A percentile compares a stretch with the other conserved stretches of the same genome.
These are phyloP conservation scores for Paraleonurus japonicus DNA, from an alignment of 257 asterid genomes.

Conservation along the genomic window DNA sequence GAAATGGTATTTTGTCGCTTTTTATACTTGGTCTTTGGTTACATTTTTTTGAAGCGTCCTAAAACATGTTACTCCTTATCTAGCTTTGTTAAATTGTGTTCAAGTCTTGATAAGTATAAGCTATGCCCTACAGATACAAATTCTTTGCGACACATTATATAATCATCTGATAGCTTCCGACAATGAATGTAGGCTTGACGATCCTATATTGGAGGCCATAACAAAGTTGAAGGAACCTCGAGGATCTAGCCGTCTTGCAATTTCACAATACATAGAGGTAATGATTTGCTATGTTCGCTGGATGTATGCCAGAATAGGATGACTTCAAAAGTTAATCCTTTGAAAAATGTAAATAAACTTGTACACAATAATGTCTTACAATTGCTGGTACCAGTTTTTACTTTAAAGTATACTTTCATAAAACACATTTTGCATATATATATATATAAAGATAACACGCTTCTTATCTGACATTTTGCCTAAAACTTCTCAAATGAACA, in stretches of 20 bases:
- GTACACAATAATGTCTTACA: neutral
- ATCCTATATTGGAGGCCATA: slow-evolving; percentile 79
- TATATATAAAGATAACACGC: neutral
- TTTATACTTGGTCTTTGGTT: neutral
- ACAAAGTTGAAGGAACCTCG: slow-evolving; percentile 86
- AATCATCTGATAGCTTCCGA: slow-evolving; percentile 22
- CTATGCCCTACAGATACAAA: neutral
- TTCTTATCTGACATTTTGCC: neutral
- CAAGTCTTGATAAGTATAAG: neutral
- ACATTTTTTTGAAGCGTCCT: neutral
- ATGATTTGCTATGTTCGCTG: slow-evolving; percentile 8
- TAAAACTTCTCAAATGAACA: neutral
- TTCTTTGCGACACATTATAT: slow-evolving; percentile 3
- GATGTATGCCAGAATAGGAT: neutral
- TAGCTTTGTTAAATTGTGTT: neutral
- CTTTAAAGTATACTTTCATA: neutral
- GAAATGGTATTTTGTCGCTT: neutral
- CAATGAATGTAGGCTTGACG: slow-evolving; percentile 62
- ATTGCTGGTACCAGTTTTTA: neutral
- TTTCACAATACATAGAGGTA: slow-evolving; percentile 80
- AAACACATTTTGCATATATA: neutral
- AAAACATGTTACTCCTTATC: neutral
- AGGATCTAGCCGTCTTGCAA: slow-evolving; percentile 71
- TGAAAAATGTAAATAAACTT: neutral
- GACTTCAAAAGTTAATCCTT: neutral